These are phyloP conservation scores for Clavispora fructus DNA, from an alignment of 805 yeast genomes.

Conservation along the genomic window DNA sequence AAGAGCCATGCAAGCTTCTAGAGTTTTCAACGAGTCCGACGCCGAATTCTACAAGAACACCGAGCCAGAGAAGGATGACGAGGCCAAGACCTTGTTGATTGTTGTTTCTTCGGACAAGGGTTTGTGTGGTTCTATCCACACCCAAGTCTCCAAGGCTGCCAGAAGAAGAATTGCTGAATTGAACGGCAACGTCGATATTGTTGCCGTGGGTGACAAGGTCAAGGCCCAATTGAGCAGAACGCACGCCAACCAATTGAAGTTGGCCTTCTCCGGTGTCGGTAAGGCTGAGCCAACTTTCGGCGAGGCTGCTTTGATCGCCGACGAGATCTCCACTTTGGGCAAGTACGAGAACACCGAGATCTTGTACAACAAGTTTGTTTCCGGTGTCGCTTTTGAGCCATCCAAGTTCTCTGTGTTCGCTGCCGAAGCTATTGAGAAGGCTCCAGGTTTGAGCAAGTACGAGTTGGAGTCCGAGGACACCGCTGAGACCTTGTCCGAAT, in stretches of 20 bases:
- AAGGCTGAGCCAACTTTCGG: constrained; percentile 92
- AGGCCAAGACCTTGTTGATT: constrained; percentile 67
- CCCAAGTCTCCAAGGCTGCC: constrained; percentile 87
- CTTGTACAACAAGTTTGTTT: constrained; percentile 79
- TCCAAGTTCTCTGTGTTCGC: constrained; percentile 60
- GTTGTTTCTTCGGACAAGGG: constrained; percentile 92
- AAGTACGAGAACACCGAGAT: constrained; percentile 75
- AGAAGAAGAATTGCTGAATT: constrained; percentile 59
- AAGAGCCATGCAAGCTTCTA: constrained; percentile 84
- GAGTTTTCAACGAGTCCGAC: constrained; percentile 79
- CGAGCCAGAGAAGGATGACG: constrained; percentile 61
- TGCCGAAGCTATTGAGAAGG: constrained; percentile 66
- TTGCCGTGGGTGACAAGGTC: constrained; percentile 91
- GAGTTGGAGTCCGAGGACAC: constrained; percentile 66
- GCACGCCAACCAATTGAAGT: constrained; percentile 58
- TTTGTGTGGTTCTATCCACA: constrained; percentile 96
- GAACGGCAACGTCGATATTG: constrained; percentile 66
- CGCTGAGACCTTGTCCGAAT: constrained; percentile 74
- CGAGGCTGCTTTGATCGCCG: constrained; percentile 86
- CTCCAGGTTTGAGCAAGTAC: constrained; percentile 81
- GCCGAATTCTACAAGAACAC: constrained; percentile 73
- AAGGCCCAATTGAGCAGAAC: constrained; percentile 87
- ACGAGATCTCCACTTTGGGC: constrained; percentile 66
- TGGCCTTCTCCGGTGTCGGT: constrained; percentile 88
- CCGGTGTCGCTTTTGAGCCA: constrained; percentile 91